Conservation (phyloP, 441 rosid genomes). For the Rhodomyrtus psidioides region DNA sequence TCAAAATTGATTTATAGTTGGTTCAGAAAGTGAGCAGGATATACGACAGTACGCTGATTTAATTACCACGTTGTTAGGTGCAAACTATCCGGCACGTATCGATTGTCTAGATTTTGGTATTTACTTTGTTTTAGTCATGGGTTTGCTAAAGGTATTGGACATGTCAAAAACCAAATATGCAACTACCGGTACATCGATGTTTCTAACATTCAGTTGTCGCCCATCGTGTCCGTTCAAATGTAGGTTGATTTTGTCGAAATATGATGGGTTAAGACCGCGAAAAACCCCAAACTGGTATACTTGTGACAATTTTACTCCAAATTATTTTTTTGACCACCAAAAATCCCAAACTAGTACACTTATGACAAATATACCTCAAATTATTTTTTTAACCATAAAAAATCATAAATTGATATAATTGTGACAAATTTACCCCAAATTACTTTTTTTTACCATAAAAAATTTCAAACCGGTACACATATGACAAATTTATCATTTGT, state of each 20-base stretch:
- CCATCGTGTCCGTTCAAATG: background rate
- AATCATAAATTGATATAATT: no score
- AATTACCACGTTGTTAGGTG: background rate
- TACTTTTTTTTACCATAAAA: no score
- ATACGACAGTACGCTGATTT: background rate
- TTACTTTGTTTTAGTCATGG: background rate
- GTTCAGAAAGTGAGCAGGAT: background rate
- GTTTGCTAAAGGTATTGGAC: background rate
- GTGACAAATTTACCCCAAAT: no score
- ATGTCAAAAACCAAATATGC: background rate
- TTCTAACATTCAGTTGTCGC: background rate
- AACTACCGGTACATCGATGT: background rate
- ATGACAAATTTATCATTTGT: no score
- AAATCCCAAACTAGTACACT: no score
- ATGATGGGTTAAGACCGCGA: no score
- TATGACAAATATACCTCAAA: no score
- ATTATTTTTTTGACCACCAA: no score
- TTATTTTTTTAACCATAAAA: no score
- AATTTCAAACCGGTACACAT: no score
- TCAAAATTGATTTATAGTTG: background rate
- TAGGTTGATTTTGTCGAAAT: background rate
- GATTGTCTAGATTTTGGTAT: background rate
- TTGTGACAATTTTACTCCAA: no score
- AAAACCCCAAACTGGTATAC: no score
- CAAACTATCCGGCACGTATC: background rate